Evolutionary conservation across 345 rosid species (phyloP), one percentile per base, ranked within the genome.

Genomic region (Populus euphratica): DNA sequence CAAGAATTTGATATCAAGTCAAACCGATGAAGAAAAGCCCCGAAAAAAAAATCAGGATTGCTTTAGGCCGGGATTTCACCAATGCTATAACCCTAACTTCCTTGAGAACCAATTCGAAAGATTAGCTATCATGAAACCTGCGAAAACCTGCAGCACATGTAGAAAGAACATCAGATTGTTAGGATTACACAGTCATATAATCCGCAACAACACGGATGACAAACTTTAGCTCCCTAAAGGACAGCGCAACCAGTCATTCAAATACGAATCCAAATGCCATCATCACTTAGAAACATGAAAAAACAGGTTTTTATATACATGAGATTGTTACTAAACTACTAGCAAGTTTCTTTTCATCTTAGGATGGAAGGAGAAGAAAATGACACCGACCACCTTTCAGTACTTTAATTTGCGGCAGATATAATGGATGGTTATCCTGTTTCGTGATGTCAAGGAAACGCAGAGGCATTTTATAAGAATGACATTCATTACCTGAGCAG

Each of bases 41-140:
- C 77, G 64, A 27, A 4, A 78, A 80, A 76, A 81, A 41, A 87
- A 80, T 78, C 21, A 31, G 41, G 18, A 59, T 75, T 35, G 29
- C 29, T 72, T 21, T 20, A 17, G 74, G 31, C 43, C 31, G 10
- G 29, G 56, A 6, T 50, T 65, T 74, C 76, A 50, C 49, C 39
- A 47, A 50, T 85, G 89, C 88, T 92, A 95, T 82, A 92, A 88
- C 25, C 97, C 91, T 82, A 91, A 81, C 88, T 87, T 93, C 81
- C 82, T 91, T n/a, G 99, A 87, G 77, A 87, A 88, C 89, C 93
- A 85, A 72, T 83, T 92, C 4, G 97, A 86, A 66, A 92, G 75
- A 83, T 95, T 95, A 2, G 96, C 99, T 81, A 93, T 93, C 80
- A 93, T 89, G 75, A 95, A 95, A 78, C 99, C 98, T 59, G 89